phyloP scores from a whole-genome alignment of 75 land plant species.

The Gnetum montanum region DNA sequence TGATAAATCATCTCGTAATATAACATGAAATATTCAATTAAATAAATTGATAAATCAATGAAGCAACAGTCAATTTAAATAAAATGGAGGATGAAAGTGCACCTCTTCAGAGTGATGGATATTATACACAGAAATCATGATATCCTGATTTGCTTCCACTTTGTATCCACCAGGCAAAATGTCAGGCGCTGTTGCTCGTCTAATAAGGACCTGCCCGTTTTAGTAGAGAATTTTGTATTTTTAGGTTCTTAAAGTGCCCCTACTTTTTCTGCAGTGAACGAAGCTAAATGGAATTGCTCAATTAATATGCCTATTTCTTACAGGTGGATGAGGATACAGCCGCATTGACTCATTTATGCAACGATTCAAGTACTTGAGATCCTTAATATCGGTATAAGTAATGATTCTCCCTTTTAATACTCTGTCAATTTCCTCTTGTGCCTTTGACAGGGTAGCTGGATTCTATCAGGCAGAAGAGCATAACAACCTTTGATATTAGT shows the following conservation, averaged over 20 bases:
- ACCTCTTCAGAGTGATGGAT: slow-evolving; percentile 86
- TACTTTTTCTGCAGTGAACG: too few relatives aligned
- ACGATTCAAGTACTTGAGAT: slow-evolving; percentile 77
- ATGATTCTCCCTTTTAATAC: slow-evolving; percentile 73
- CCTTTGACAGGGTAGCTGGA: slow-evolving; percentile 34
- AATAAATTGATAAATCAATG: background rate
- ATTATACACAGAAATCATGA: slow-evolving; percentile 96
- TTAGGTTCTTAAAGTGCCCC: too few relatives aligned
- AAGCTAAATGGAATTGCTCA: background rate
- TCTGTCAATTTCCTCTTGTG: slow-evolving; percentile 81
- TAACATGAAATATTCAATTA: background rate
- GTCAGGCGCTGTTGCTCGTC: slow-evolving; percentile 83
- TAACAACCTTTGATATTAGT: too few relatives aligned
- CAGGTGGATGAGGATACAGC: slow-evolving; percentile 97
- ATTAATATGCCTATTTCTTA: slow-evolving; percentile 20
- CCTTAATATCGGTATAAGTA: slow-evolving; percentile 59
- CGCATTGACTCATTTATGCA: slow-evolving; percentile 94
- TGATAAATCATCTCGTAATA: background rate
- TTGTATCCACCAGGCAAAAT: slow-evolving; percentile 89
- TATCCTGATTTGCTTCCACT: slow-evolving; percentile 84
- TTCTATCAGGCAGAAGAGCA: slow-evolving; percentile 55
- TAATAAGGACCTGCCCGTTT: slow-evolving; percentile 65
- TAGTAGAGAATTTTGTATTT: background rate
- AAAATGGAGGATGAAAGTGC: slow-evolving; percentile 1
- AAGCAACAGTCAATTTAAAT: background rate